A percentile compares a stretch with the other conserved stretches of the same genome.
Evolutionary conservation across 345 rosid genomes (phyloP).

Genomic region (Camelina hispida): DNA sequence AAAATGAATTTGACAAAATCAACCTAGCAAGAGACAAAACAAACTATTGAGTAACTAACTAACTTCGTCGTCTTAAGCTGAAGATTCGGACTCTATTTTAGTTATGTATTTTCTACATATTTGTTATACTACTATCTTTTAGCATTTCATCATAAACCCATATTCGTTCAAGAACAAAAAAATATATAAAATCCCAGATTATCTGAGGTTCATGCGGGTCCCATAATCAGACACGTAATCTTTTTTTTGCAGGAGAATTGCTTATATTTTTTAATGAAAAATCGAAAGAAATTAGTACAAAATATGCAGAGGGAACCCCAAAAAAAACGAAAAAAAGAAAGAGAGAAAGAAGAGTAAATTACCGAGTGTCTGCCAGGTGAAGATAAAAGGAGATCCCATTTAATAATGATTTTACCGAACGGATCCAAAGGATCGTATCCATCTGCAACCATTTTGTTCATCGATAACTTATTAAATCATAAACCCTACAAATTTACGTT

Average conservation of each 20-base stretch:
- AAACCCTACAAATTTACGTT: conserved; percentile 16
- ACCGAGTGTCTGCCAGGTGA: conserved; percentile 50
- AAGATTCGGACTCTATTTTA: conserved; percentile 33
- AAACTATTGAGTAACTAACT: conserved; percentile 18
- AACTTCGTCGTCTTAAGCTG: conserved; percentile 21
- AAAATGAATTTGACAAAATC: conserved; percentile 7
- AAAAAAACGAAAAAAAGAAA: not conserved
- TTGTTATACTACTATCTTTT: not conserved
- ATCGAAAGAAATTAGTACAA: not conserved
- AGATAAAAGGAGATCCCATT: conserved; percentile 76
- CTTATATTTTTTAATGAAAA: not conserved
- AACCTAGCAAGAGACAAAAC: conserved; percentile 33
- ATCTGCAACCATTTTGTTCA: conserved; percentile 51
- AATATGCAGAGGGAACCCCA: not conserved
- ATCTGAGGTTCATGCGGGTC: conserved; percentile 13
- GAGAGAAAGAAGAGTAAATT: conserved; percentile 34
- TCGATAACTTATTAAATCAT: conserved; percentile 7
- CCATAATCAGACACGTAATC: conserved; percentile 23
- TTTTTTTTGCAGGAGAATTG: not conserved
- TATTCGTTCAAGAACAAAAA: conserved; percentile 18
- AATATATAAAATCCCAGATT: not conserved
- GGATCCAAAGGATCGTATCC: conserved; percentile 93
- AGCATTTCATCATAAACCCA: conserved; percentile 36
- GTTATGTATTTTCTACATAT: conserved; percentile 2
- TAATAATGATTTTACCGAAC: conserved; percentile 64